Base-by-base conservation (phyloP, 2,329 filamentous ascomycete genomes). In the Claviceps capensis region DNA sequence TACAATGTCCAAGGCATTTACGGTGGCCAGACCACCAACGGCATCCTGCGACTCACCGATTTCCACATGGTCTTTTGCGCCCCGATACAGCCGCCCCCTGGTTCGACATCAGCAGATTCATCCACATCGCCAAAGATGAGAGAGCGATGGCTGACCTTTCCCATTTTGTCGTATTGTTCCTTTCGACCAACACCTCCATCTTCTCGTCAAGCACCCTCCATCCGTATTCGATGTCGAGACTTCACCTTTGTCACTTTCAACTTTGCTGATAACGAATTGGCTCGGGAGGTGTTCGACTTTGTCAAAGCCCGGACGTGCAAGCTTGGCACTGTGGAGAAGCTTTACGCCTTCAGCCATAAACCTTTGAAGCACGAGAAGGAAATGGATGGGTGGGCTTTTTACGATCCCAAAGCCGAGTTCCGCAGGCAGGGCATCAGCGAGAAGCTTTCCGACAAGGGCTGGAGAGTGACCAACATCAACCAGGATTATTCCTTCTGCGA, bases 161-260 rank as follows among this genome's bases (percentile, higher is more conserved):
- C 91, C 23, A 90, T 97, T 69, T 88, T 98, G 61, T 80, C 80
- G 42, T 80, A 83, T 62, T 95, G 90, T 69, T 81, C 78, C 23
- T 81, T 91, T 58, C 81, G 88, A 54, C 85, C 88, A 30, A 82
- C 83, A 47, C 83, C 86, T 17, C 75, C 80, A 6, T 73, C 76
- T 13, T 85, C 85, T 53, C 78, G 81, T 49, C 78, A 88, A 55
- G 78, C 82, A 36, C 88, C 90, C 5, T 86, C 87, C 3, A 88
- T 98, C 63, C 85, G 91, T 50, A 72, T 98, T 55, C 83, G 89
- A 50, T 89, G 90, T 64, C 86, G 91, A 53, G 93, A 98, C 72
- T 97, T 98, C 66, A 91, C 82, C 48, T 95, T 90, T 67, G 82
- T 95, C 55, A 90, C 87, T 55, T 90, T 98, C 69, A 89, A 90